Evolutionary conservation across 345 rosid genomes (phyloP).

Genomic region (Euphorbia pulcherrima): DNA sequence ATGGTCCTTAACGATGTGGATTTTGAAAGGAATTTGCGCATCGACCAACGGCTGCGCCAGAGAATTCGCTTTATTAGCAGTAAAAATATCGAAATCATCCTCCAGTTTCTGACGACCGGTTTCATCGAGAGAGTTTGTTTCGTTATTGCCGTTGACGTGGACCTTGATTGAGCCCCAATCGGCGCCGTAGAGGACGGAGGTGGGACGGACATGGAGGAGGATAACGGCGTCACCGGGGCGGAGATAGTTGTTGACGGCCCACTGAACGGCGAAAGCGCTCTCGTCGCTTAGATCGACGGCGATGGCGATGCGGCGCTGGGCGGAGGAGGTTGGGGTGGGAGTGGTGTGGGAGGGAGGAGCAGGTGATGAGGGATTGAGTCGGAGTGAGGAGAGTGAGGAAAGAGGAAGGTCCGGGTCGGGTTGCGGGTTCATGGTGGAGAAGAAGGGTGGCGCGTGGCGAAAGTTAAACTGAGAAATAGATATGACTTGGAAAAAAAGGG

Average conservation of each 20-base stretch:
- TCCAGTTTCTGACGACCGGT: constrained; percentile 41
- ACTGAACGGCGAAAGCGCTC: constrained; percentile 28
- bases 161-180: constrained; percentile 86
- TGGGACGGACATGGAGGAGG: constrained; percentile 33
- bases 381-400: constrained; percentile 4
- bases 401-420: constrained; percentile 12
- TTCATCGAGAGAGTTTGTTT: constrained; percentile 9
- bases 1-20: constrained; percentile 33
- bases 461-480: not conserved
- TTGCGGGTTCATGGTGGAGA: constrained; percentile 5
- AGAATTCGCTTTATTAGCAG: constrained; percentile 18
- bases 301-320: constrained; percentile 31
- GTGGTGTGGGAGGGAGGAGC: constrained; percentile 1
- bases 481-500: not conserved
- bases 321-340: constrained; percentile 9
- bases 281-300: constrained; percentile 32
- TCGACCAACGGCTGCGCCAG: constrained; percentile 30
- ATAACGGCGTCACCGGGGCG: constrained; percentile 64
- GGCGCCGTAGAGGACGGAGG: constrained; percentile 83
- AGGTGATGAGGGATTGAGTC: constrained; percentile 2
- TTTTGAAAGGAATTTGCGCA: constrained; percentile 25
- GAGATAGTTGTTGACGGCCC: constrained; percentile 33
- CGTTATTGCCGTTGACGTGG: constrained; percentile 27
- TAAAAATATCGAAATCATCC: constrained; percentile 70
- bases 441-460: not conserved